Evolutionary conservation across 805 yeast genomes (phyloP).

Genomic region (Debaryomyces castellii): DNA sequence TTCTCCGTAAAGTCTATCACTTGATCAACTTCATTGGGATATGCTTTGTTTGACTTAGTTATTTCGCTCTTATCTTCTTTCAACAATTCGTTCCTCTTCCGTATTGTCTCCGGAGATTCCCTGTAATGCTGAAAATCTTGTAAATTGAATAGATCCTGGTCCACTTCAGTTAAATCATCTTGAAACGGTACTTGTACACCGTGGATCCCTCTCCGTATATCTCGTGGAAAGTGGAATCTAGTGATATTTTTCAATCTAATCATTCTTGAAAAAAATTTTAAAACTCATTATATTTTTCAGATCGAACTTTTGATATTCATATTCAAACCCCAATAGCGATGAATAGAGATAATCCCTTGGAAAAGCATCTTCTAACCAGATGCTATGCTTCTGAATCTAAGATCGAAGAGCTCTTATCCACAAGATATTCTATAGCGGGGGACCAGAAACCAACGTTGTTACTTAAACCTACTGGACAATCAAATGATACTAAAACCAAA

Average conservation of each 20-base stretch:
- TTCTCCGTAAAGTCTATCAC: background rate
- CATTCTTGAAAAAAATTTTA: background rate
- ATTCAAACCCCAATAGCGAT: constrained; percentile 17
- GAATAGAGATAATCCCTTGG: constrained; percentile 46
- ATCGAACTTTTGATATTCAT: background rate
- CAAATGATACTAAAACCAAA: constrained; percentile 16
- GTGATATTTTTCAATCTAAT: background rate
- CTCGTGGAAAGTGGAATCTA: background rate
- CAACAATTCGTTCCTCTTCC: constrained; percentile 14
- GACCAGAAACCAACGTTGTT: constrained; percentile 46
- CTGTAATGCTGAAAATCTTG: constrained; percentile 39
- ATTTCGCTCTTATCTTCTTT: background rate
- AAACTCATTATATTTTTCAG: background rate
- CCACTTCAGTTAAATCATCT: constrained; percentile 35
- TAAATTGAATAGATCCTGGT: constrained; percentile 35
- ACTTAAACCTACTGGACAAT: constrained; percentile 35
- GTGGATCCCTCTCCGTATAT: background rate
- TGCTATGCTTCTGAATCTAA: constrained; percentile 38
- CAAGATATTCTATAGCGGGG: constrained; percentile 47
- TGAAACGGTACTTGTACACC: constrained; percentile 33
- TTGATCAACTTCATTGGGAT: background rate
- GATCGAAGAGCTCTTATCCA: constrained; percentile 40
- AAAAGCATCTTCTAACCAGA: constrained; percentile 45
- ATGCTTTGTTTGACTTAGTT: background rate
- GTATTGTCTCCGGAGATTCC: constrained; percentile 27